A percentile compares a stretch with the other conserved stretches of the same genome.
These are phyloP conservation scores for Kwoniella botswanensis DNA, from an alignment of 768 basidiomycete genomes.

Conservation along the genomic window DNA sequence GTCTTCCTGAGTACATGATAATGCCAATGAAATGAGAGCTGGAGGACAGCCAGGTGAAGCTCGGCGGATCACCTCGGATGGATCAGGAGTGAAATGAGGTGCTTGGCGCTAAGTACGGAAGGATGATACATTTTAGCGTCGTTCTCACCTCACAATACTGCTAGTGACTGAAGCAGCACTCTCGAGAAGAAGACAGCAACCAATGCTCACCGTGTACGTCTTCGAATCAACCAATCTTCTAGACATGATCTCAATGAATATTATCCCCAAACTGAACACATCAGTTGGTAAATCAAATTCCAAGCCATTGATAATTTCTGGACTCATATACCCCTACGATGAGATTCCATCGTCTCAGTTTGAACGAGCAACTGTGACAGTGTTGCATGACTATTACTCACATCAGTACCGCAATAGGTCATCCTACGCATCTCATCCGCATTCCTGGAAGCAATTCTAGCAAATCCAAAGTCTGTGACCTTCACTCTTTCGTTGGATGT, in stretches of 20 bases:
- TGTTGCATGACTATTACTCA: conserved; percentile 21
- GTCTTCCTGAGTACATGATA: conserved; percentile 74
- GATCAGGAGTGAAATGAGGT: conserved; percentile 78
- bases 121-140: neutral
- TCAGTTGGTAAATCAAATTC: conserved; percentile 95
- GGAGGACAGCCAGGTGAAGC: conserved; percentile 78
- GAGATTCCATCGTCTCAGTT: neutral
- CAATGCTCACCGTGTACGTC: conserved; percentile 57
- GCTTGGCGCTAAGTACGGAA: conserved; percentile 65
- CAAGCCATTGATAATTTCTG: conserved; percentile 87
- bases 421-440: conserved; percentile 72
- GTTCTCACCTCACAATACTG: too few relatives aligned
- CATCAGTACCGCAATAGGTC: conserved; percentile 60
- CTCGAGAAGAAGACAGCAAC: neutral
- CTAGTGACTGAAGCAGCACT: too few relatives aligned
- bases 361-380: neutral
- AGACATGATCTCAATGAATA: conserved; percentile 85
- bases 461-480: conserved; percentile 98
- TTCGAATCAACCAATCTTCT: conserved; percentile 82
- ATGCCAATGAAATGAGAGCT: conserved; percentile 73
- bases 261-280: conserved; percentile 79
- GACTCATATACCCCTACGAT: conserved; percentile 88
- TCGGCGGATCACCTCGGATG: conserved; percentile 70
- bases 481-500: conserved; percentile 93
- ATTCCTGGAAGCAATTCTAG: conserved; percentile 88